These are phyloP conservation scores for Naganishia sp. DNA, from an alignment of 1,284 basidiomycete genomes.

Conservation along the genomic window DNA sequence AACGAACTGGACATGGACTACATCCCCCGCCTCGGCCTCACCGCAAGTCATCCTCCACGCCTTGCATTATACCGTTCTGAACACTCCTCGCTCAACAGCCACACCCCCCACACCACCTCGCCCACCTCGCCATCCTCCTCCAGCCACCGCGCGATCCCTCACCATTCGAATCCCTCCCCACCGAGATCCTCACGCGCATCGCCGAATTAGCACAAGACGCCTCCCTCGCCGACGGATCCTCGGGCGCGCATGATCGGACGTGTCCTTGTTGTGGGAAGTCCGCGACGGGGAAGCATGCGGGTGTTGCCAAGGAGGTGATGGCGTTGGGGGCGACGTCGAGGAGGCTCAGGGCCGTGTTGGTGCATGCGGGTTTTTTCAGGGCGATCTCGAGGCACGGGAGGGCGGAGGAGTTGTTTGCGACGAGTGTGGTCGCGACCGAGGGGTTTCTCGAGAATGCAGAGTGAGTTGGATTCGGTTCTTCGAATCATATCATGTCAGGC, in stretches of 20 bases:
- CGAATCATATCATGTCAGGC: background rate
- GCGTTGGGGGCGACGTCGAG: slow-evolving; percentile 7
- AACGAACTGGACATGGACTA: background rate
- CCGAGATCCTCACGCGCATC: slow-evolving; percentile 10
- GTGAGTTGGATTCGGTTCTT: background rate
- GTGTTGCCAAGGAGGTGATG: slow-evolving; percentile 8
- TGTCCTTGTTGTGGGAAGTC: background rate
- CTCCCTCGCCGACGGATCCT: background rate
- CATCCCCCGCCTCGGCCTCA: background rate
- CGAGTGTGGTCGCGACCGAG: background rate
- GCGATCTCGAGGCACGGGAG: background rate
- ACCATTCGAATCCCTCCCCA: slow-evolving; percentile 4
- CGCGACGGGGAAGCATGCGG: background rate
- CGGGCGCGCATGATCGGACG: background rate
- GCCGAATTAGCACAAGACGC: background rate
- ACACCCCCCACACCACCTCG: background rate
- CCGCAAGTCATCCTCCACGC: background rate
- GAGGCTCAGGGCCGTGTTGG: slow-evolving; percentile 10
- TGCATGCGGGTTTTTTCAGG: slow-evolving; percentile 11
- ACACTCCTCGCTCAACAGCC: background rate
- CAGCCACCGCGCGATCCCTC: background rate
- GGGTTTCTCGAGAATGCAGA: slow-evolving; percentile 20
- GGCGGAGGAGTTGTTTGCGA: background rate
- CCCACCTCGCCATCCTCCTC: background rate
- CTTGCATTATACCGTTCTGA: background rate